Base-by-base conservation (phyloP, 2,329 filamentous ascomycete species). In the Magnaporthiopsis poae region DNA sequence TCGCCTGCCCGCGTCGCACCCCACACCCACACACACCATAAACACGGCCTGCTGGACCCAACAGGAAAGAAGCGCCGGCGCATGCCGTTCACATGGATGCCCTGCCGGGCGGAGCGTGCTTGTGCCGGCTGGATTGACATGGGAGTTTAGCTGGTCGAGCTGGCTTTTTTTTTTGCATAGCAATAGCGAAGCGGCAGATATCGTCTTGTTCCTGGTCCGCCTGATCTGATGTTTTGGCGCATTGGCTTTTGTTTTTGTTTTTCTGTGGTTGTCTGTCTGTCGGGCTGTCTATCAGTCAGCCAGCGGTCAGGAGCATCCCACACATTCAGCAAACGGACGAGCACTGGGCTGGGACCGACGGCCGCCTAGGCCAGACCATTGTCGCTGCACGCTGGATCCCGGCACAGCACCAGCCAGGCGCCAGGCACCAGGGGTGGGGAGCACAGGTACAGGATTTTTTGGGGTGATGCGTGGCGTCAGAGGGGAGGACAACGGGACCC, bases 381-480 rank as follows among this genome's bases (percentile, higher is more conserved):
- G 11, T 39, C 46, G 46, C 46, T 1, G 46, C 46, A 52, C 46
- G 46, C 46, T 52, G 46, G 46, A 52, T 52, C 46, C 46, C 46
- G 46, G 46, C 46, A 52, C 46, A 52, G 15, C 35, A 36, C 35
- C 35, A 11, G 35, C 35, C 35, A 36, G 12, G 5, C 35, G 46
- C 18, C 46, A 46, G 39, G 61, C 35, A 63, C 61, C 35, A 27
- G 18, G 46, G 46, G 46, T n/a, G 33, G 33, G 35, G 33, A 29
- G 35, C 21, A 36, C 31, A 12, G 61, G 27, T 27, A 27, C 27
- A 27, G 27, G 27, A 27, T 27, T 27, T 36, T 36, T 39, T 25
- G 7, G 61, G 61, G 61, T 63, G 61, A 15, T 35, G 35, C 21
- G 61, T 63, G 61, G 61, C 61, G 61, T 63, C 61, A 63, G 61